Evolutionary conservation across 2,329 filamentous ascomycete species (phyloP).

Genomic region (Colletotrichum musae): DNA sequence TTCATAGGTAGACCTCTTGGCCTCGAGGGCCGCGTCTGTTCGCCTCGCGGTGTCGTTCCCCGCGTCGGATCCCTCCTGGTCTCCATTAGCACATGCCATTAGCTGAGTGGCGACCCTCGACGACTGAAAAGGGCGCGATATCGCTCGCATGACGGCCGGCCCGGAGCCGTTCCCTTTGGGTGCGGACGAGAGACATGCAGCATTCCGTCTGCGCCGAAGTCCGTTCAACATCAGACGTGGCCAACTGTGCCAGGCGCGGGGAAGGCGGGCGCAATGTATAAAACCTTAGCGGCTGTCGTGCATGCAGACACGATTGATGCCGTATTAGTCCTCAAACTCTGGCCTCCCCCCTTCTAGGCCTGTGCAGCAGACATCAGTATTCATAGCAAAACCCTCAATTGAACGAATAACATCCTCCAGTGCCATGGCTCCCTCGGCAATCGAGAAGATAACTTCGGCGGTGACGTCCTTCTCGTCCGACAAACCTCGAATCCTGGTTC

Average conservation of each 20-base stretch:
- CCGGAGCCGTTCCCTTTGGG: conserved; percentile 6
- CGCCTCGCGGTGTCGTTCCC: conserved; percentile 9
- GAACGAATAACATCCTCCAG: not conserved
- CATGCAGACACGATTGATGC: not conserved
- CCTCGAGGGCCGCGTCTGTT: conserved; percentile 5
- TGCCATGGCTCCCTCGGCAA: conserved; percentile 46
- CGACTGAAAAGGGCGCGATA: conserved; percentile 11
- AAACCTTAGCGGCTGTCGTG: conserved; percentile 27
- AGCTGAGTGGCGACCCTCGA: conserved; percentile 6
- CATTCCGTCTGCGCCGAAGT: not conserved
- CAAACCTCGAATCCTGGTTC: conserved; percentile 73
- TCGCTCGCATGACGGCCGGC: not conserved
- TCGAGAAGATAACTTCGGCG: conserved; percentile 42
- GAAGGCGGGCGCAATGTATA: conserved; percentile 17
- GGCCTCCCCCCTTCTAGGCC: not conserved
- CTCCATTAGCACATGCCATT: conserved; percentile 33
- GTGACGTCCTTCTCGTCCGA: conserved; percentile 39
- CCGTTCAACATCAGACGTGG: conserved; percentile 9
- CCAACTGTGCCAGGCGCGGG: conserved; percentile 8
- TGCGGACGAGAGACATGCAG: conserved; percentile 15
- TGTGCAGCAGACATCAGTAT: not conserved
- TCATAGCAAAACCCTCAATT: not conserved
- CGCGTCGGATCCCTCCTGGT: conserved; percentile 10
- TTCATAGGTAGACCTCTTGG: conserved; percentile 22
- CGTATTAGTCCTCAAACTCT: not conserved